Evolutionary conservation across 768 basidiomycete species (phyloP).

Genomic region (Xanthoconium purpureum): DNA sequence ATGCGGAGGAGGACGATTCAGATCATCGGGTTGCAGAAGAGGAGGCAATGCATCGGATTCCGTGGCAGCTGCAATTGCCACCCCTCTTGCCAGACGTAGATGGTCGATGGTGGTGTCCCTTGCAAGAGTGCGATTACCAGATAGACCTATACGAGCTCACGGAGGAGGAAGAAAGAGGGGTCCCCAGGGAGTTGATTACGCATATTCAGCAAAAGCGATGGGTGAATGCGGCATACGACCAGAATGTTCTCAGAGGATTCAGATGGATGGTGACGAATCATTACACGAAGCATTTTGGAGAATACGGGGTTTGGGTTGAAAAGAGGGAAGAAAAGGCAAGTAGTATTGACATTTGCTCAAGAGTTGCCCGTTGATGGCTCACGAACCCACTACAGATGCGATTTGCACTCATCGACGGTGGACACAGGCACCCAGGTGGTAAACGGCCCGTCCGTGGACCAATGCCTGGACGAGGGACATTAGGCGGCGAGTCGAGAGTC

Average conservation of each 20-base stretch:
- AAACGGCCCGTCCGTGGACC: constrained; percentile 16
- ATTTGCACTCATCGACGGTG: constrained; percentile 6
- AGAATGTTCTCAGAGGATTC: constrained; percentile 23
- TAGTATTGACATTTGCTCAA: background rate
- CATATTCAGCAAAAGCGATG: constrained; percentile 35
- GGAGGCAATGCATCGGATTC: constrained; percentile 32
- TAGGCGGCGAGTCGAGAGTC: constrained; percentile 26
- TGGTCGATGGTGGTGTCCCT: constrained; percentile 53
- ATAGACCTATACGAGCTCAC: constrained; percentile 47
- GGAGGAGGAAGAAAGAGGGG: constrained; percentile 28
- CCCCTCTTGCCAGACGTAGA: constrained; percentile 43
- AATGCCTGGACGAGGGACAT: constrained; percentile 22
- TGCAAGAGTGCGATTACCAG: constrained; percentile 38
- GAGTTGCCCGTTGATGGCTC: background rate
- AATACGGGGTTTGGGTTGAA: constrained; percentile 17
- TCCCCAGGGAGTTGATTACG: constrained; percentile 20
- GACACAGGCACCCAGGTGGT: background rate
- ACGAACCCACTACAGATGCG: constrained; percentile 8
- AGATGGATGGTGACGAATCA: constrained; percentile 24
- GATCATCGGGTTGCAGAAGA: constrained; percentile 19
- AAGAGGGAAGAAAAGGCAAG: constrained; percentile 20
- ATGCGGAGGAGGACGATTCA: constrained; percentile 41
- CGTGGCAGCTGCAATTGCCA: constrained; percentile 32
- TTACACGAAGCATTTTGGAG: constrained; percentile 23
- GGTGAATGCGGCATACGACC: constrained; percentile 35